These are phyloP conservation scores for Termitomyces heimii DNA, from an alignment of 768 basidiomycete genomes.

Conservation along the genomic window DNA sequence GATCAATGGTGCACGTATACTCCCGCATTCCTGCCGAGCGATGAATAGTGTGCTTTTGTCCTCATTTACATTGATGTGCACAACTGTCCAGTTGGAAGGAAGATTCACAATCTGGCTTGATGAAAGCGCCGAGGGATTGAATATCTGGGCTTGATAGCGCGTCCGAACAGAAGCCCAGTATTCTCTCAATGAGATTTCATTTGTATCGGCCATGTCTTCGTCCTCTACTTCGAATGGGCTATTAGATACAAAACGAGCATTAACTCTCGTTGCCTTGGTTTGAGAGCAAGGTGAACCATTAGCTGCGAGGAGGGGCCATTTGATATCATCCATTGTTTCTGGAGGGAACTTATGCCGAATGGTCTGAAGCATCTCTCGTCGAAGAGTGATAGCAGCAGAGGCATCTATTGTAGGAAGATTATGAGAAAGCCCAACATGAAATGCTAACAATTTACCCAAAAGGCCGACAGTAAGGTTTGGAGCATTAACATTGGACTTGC, in stretches of 20 bases:
- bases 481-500: constrained; percentile 43
- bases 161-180: constrained; percentile 61
- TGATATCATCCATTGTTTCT: constrained; percentile 50
- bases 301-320: constrained; percentile 59
- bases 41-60: constrained; percentile 82
- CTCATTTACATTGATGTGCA: constrained; percentile 78
- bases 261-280: constrained; percentile 12
- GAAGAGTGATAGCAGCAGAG: constrained; percentile 70
- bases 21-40: constrained; percentile 62
- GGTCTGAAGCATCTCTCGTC: constrained; percentile 81
- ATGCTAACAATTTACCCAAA: constrained; percentile 40
- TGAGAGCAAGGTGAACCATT: constrained; percentile 36
- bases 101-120: constrained; percentile 38
- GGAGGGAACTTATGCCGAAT: constrained; percentile 65
- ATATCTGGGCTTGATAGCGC: constrained; percentile 44
- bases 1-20: constrained; percentile 52
- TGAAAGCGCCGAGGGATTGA: constrained; percentile 37
- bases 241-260: constrained; percentile 11
- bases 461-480: constrained; percentile 56
- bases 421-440: not conserved
- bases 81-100: constrained; percentile 75
- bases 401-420: constrained; percentile 42
- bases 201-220: constrained; percentile 25
- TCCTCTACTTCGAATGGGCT: constrained; percentile 28
- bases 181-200: constrained; percentile 28